Conservation (phyloP, 441 rosid species). For the Adansonia madagascariensis region DNA sequence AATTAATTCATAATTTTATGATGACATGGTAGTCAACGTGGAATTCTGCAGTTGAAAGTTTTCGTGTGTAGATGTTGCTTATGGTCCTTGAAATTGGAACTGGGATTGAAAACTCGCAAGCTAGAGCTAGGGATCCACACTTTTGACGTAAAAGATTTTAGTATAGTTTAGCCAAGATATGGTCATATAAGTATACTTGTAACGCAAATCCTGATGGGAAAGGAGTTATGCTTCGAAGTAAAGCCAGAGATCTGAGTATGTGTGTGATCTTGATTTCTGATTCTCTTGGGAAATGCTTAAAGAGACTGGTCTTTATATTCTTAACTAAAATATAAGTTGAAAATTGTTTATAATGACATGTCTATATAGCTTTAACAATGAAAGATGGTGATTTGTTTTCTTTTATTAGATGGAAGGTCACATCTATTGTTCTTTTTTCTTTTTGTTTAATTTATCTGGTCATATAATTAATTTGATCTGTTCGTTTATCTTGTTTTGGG, state of each 20-base stretch:
- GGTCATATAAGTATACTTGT: background rate
- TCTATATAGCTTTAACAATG: background rate
- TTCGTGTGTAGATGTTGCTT: background rate
- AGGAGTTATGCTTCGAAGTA: background rate
- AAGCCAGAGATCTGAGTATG: background rate
- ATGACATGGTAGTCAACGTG: background rate
- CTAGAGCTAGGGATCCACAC: constrained; percentile 6
- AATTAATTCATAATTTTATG: background rate
- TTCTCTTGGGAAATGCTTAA: background rate
- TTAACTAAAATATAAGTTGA: background rate
- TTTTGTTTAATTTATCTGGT: background rate
- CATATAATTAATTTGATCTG: background rate
- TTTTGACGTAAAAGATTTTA: background rate
- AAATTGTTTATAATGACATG: background rate
- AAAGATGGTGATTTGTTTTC: background rate
- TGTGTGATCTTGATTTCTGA: background rate
- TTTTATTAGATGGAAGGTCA: constrained; percentile 6
- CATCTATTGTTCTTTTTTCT: background rate
- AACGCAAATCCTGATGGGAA: background rate
- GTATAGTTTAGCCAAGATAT: background rate
- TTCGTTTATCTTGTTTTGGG: background rate
- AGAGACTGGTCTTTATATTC: background rate
- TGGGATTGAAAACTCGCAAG: constrained; percentile 6
- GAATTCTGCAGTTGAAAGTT: background rate
- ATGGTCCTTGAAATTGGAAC: background rate